Evolutionary conservation across 2,329 filamentous ascomycete genomes (phyloP), one percentile per base, ranked within the genome.

Genomic region (Fusarium sp.): DNA sequence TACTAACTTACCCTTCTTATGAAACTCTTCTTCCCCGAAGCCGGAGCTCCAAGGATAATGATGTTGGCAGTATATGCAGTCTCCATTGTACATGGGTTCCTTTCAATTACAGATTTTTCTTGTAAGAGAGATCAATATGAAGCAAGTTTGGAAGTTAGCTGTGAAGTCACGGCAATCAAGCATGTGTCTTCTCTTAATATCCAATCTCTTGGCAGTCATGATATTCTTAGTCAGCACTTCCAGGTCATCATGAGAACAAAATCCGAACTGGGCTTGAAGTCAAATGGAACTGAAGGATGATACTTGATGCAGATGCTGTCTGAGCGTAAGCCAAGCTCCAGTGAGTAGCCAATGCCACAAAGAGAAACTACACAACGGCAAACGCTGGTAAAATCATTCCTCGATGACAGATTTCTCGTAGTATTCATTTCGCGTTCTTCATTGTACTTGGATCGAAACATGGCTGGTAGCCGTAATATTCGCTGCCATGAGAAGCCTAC

Each of bases 1-100:
- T 28, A n/a, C 33, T 37, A 40, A 56, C 68, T 65, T 30, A 71
- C 68, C 47, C 68, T 58, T 20, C 65, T 46, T 57, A 70, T 64
- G n/a, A 71, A 57, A 39, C 65, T 62, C 53, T 67, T 61, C 53
- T 71, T 71, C 17, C 68, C 68, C n/a, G 58, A 44, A 24, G 33
- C 49, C 15, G 56, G 50, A 26, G 57, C 65, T 41, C 68, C 68
- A 9, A 70, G 53, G 19, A 71, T 33, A 43, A 71, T 54, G 37
- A 71, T 67, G 20, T 69, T 66, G 44, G 59, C 55, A 17, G 58
- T 43, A 17, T 69, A 26, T 33, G 65, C 47, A 5, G 51, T 28
- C 37, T 58, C 48, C 55, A 67, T 71, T 7, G 17, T 49, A 20
- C 14, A 24, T 32, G 11, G 11, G 11, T 8, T 53, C 30, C 20